Evolutionary conservation across 139 green algal genomes (phyloP).

Genomic region (Pseudopediastrum boryanum): DNA sequence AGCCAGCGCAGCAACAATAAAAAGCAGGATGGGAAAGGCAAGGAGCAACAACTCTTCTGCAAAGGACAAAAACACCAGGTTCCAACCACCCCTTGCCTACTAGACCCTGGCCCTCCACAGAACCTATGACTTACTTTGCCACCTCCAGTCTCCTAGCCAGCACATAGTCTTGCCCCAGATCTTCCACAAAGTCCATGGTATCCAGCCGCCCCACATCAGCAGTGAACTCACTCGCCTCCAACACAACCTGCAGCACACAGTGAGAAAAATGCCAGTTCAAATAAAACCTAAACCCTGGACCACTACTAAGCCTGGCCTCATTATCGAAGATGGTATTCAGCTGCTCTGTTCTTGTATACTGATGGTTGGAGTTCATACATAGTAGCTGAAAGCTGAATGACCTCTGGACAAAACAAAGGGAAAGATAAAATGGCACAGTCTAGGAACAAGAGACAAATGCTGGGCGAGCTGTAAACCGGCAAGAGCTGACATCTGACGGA

Average conservation of each 20-base stretch:
- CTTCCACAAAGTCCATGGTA: constrained; percentile 30
- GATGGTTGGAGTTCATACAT: neutral
- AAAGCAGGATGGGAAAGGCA: no score
- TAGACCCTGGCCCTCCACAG: no score
- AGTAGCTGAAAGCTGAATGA: neutral
- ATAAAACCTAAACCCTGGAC: no score
- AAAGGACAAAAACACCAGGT: neutral
- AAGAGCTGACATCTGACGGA: no score
- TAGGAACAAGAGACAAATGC: no score
- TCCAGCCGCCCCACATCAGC: constrained; percentile 28
- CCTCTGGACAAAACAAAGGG: no score
- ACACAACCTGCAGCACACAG: neutral
- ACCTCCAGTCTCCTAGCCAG: constrained; percentile 19
- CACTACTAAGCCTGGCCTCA: no score
- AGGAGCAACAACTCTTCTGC: no score
- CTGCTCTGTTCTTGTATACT: neutral
- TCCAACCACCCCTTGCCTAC: neutral
- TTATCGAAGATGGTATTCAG: no score
- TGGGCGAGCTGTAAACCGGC: no score
- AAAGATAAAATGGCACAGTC: no score
- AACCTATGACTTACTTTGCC: constrained; percentile 20
- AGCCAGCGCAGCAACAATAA: neutral
- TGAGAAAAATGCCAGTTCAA: neutral
- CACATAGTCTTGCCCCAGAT: constrained; percentile 34
- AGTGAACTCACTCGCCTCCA: constrained; percentile 15